Percentiles rank a stretch among this genome's conserved stretches.
These are phyloP conservation scores for Neonectria neomacrospora DNA, from an alignment of 2,329 filamentous ascomycete species.

Conservation along the genomic window DNA sequence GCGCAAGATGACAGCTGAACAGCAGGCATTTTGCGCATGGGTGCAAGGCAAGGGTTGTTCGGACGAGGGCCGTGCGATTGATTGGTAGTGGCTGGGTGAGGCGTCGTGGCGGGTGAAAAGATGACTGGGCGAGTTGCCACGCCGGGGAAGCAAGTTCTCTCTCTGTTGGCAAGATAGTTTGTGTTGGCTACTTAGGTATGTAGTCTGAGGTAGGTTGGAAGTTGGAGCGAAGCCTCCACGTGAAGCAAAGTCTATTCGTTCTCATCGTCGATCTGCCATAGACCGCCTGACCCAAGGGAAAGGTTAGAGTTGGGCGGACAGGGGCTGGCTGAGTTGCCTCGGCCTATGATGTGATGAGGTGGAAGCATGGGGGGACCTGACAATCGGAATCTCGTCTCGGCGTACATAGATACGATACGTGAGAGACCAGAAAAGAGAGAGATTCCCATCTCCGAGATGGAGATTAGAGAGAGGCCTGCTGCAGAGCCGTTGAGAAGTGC, in stretches of 20 bases:
- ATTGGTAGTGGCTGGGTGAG: not conserved
- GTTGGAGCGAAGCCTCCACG: not conserved
- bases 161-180: too few relatives aligned
- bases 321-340: not conserved
- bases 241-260: not conserved
- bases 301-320: constrained; percentile 3
- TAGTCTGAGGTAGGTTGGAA: too few relatives aligned
- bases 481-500: not conserved
- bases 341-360: not conserved
- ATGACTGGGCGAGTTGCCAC: not conserved
- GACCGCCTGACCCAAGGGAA: not conserved
- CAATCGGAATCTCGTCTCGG: not conserved
- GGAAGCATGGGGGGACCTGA: not conserved
- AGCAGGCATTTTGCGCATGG: not conserved
- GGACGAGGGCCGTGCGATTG: not conserved
- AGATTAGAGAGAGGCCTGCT: not conserved
- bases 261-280: not conserved
- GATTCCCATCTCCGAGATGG: not conserved
- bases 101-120: not conserved
- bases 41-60: not conserved
- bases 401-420: too few relatives aligned
- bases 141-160: not conserved
- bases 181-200: too few relatives aligned
- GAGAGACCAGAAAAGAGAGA: not conserved
- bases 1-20: not conserved